A percentile compares a stretch with the other conserved stretches of the same genome.
These are phyloP conservation scores for Rhododendron molle DNA, from an alignment of 148 eudicot genomes.

Conservation along the genomic window DNA sequence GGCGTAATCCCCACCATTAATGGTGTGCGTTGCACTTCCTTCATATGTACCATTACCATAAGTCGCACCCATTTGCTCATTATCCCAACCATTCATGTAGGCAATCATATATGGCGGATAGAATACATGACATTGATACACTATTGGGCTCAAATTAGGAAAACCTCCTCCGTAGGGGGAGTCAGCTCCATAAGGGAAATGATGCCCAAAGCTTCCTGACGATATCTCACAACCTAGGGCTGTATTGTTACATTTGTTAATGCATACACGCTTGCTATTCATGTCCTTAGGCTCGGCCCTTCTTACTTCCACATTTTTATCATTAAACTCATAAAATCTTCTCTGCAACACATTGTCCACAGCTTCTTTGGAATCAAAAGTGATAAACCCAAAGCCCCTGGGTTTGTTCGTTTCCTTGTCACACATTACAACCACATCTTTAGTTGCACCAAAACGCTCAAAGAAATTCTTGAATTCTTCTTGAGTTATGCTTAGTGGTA, in stretches of 20 bases:
- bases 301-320: constrained; percentile 13
- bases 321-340: constrained; percentile 6
- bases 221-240: neutral
- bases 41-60: neutral
- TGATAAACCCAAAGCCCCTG: constrained; percentile 18
- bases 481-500: neutral
- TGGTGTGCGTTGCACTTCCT: neutral
- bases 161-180: neutral
- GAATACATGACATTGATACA: neutral
- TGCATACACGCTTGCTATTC: neutral
- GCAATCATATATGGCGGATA: neutral
- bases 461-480: constrained; percentile 12
- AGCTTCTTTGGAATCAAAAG: constrained; percentile 14
- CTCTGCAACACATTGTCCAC: constrained; percentile 1
- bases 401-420: constrained; percentile 7
- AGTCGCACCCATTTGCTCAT: neutral
- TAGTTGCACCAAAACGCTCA: constrained; percentile 6
- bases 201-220: neutral
- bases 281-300: constrained; percentile 1
- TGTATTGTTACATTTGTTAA: neutral
- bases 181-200: neutral
- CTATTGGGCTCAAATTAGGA: neutral
- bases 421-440: constrained; percentile 7
- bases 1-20: neutral
- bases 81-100: neutral